These are phyloP conservation scores for Lomentospora prolificans DNA, from an alignment of 2,329 filamentous ascomycete species.

Conservation along the genomic window DNA sequence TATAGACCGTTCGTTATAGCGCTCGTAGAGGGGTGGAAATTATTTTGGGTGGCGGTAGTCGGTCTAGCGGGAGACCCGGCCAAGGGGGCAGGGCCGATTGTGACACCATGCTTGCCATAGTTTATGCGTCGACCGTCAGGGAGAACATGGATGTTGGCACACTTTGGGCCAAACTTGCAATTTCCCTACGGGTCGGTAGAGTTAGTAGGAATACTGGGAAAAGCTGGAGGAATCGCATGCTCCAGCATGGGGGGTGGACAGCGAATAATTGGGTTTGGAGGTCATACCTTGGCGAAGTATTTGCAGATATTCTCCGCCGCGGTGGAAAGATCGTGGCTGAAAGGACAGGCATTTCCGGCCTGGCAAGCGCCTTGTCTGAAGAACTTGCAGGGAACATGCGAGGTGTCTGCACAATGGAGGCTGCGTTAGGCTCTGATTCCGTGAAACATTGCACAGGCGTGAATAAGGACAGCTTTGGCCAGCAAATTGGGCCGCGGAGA, in stretches of 20 bases:
- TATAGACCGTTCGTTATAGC: constrained; percentile 54
- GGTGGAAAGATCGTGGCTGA: constrained; percentile 83
- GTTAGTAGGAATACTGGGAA: constrained; percentile 7
- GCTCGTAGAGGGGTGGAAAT: constrained; percentile 54
- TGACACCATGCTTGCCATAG: constrained; percentile 60
- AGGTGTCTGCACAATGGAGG: constrained; percentile 58
- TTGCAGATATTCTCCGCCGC: constrained; percentile 89
- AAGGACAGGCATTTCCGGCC: constrained; percentile 90
- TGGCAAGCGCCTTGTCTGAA: constrained; percentile 93
- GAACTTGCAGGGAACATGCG: constrained; percentile 99
- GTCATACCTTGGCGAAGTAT: constrained; percentile 88
- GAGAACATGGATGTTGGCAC: constrained; percentile 90
- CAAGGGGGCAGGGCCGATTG: constrained; percentile 45
- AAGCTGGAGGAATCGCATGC: background rate
- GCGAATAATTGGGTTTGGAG: background rate
- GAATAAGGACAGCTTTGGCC: background rate
- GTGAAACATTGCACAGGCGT: constrained; percentile 2
- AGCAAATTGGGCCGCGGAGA: background rate
- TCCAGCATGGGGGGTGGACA: background rate
- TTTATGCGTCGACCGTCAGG: constrained; percentile 91
- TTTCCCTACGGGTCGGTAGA: constrained; percentile 56
- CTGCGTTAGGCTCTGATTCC: background rate
- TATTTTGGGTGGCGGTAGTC: constrained; percentile 26
- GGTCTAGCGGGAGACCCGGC: constrained; percentile 33
- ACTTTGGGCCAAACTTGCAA: constrained; percentile 98